Evolutionary conservation across 768 basidiomycete species (phyloP).

Genomic region (Naganishia friedmannii): DNA sequence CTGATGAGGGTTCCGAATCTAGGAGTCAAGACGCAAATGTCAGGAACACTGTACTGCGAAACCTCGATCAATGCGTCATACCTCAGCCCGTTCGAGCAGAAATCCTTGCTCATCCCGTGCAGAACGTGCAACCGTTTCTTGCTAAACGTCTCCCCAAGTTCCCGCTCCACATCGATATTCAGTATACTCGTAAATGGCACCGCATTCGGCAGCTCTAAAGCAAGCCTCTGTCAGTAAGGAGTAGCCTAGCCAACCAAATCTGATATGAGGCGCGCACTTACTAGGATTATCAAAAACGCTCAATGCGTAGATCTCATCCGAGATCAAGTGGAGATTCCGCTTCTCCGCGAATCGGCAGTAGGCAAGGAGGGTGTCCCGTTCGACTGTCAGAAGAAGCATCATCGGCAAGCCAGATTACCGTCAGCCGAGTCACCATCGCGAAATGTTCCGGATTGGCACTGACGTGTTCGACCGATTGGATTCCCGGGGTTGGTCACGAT

Average conservation of each 20-base stretch:
- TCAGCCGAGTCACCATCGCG: no score
- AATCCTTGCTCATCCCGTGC: constrained; percentile 50
- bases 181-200: constrained; percentile 46
- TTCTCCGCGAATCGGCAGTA: constrained; percentile 49
- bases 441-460: no score
- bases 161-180: constrained; percentile 45
- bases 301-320: constrained; percentile 51
- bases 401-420: no score
- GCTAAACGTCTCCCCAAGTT: constrained; percentile 41
- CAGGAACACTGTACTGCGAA: neutral
- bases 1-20: constrained; percentile 47
- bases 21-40: constrained; percentile 32
- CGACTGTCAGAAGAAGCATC: no score
- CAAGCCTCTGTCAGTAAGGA: no score
- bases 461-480: constrained; percentile 16
- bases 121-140: constrained; percentile 45
- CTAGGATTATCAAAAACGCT: constrained; percentile 44
- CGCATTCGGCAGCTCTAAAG: constrained; percentile 34
- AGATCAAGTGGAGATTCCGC: constrained; percentile 48
- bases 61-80: neutral
- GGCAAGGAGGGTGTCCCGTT: constrained; percentile 43
- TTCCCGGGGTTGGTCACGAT: constrained; percentile 17
- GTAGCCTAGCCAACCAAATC: no score
- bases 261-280: constrained; percentile 11
- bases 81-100: constrained; percentile 30